Evolutionary conservation across 768 basidiomycete genomes (phyloP).

Genomic region (Mycena crocata): DNA sequence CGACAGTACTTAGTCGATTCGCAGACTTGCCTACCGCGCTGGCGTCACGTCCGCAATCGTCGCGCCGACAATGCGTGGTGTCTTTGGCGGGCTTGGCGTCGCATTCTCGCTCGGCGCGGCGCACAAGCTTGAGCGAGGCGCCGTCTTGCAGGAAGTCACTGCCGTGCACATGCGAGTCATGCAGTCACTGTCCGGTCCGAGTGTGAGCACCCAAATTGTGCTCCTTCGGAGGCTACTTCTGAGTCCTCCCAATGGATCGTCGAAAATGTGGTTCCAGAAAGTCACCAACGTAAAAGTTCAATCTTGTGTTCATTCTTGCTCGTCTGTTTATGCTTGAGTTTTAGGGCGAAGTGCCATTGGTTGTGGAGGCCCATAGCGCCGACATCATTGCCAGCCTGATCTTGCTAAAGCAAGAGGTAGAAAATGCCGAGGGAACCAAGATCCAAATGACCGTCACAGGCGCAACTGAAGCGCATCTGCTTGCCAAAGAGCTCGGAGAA

Average conservation of each 20-base stretch:
- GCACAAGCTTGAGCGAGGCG: conserved; percentile 70
- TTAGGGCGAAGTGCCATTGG: conserved; percentile 78
- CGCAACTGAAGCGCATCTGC: conserved; percentile 72
- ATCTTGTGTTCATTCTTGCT: neutral
- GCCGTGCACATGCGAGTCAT: conserved; percentile 76
- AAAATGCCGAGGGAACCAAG: conserved; percentile 52
- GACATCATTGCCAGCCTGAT: conserved; percentile 87
- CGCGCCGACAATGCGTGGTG: conserved; percentile 63
- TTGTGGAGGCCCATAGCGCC: conserved; percentile 80
- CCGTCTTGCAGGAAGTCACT: conserved; percentile 71
- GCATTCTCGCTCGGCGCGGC: conserved; percentile 71
- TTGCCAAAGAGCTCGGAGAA: conserved; percentile 74
- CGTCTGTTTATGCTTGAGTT: neutral
- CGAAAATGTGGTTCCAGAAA: conserved; percentile 59
- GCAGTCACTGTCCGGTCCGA: conserved; percentile 58
- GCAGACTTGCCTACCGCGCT: conserved; percentile 69
- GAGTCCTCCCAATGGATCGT: conserved; percentile 48
- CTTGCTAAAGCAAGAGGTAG: conserved; percentile 73
- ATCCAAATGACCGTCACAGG: conserved; percentile 74
- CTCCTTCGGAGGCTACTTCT: conserved; percentile 75
- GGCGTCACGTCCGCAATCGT: conserved; percentile 80
- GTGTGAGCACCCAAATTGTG: conserved; percentile 87
- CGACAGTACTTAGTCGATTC: neutral
- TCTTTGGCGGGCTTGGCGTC: conserved; percentile 74
- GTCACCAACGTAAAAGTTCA: conserved; percentile 56